phyloP scores from a whole-genome alignment of 2,329 filamentous ascomycete genomes.

The Trichoderma koningiopsis region DNA sequence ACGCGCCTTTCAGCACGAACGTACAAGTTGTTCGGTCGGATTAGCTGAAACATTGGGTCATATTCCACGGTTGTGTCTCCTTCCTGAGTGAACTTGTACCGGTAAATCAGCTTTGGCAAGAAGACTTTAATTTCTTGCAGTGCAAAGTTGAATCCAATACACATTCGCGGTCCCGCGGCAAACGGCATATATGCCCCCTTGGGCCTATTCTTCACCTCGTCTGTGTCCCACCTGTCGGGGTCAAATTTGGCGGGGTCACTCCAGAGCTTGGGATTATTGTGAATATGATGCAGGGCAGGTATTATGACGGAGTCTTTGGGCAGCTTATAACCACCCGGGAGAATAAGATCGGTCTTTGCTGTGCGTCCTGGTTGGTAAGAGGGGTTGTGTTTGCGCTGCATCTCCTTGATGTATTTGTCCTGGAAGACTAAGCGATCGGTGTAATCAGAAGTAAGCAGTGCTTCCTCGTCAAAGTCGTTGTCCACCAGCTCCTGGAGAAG shows the following conservation, averaged over 20 bases:
- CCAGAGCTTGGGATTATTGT: slow-evolving; percentile 59
- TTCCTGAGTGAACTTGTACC: slow-evolving; percentile 59
- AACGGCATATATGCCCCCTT: slow-evolving; percentile 61
- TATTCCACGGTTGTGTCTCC: slow-evolving; percentile 56
- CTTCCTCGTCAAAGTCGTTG: slow-evolving; percentile 47
- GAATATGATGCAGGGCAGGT: slow-evolving; percentile 53
- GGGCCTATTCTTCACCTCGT: slow-evolving; percentile 54
- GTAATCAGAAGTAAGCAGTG: slow-evolving; percentile 49
- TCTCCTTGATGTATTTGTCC: slow-evolving; percentile 63
- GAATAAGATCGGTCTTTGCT: slow-evolving; percentile 55
- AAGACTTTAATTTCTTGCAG: slow-evolving; percentile 63
- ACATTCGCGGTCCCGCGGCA: slow-evolving; percentile 57
- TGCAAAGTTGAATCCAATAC: slow-evolving; percentile 67
- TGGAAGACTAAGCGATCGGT: slow-evolving; percentile 53
- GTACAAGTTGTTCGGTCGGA: slow-evolving; percentile 44
- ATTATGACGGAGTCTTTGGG: slow-evolving; percentile 56
- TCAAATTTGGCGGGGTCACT: slow-evolving; percentile 60
- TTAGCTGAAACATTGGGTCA: slow-evolving; percentile 61
- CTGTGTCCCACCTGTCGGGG: slow-evolving; percentile 59
- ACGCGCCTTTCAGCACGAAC: slow-evolving; percentile 51
- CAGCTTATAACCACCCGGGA: slow-evolving; percentile 61
- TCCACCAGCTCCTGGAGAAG: slow-evolving; percentile 61
- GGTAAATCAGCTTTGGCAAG: slow-evolving; percentile 58
- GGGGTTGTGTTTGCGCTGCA: slow-evolving; percentile 60
- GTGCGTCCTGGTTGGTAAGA: slow-evolving; percentile 64